Evolutionary conservation across 2,329 filamentous ascomycete species (phyloP).

Genomic region (Colletotrichum euphorbiae): DNA sequence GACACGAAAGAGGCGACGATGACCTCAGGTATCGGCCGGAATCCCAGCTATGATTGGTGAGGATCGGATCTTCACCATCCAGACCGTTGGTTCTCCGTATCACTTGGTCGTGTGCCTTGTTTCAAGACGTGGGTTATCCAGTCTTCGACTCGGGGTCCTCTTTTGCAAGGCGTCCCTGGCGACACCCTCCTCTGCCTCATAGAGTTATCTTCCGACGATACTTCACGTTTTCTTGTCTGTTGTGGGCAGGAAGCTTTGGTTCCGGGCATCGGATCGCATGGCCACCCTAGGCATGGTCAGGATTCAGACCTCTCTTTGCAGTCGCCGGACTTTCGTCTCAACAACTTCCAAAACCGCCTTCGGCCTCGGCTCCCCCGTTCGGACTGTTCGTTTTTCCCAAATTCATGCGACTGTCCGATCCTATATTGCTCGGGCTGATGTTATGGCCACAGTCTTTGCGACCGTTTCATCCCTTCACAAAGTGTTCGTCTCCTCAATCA

Average conservation of each 20-base stretch:
- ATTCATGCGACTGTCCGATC: constrained; percentile 9
- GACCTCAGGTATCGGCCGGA: constrained; percentile 13
- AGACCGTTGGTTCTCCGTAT: constrained; percentile 18
- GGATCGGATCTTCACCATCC: constrained; percentile 18
- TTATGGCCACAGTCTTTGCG: constrained; percentile 22
- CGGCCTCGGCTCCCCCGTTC: not conserved
- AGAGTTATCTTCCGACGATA: constrained; percentile 36
- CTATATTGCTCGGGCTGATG: constrained; percentile 23
- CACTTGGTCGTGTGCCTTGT: constrained; percentile 30
- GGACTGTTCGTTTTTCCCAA: not conserved
- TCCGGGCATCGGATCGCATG: constrained; percentile 23
- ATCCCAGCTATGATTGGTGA: constrained; percentile 14
- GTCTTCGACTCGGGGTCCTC: constrained; percentile 7
- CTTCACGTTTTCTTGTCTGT: constrained; percentile 25
- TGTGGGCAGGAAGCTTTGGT: constrained; percentile 12
- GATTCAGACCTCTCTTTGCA: constrained; percentile 1
- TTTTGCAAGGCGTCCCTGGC: constrained; percentile 17
- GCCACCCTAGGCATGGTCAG: constrained; percentile 9
- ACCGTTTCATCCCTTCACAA: constrained; percentile 32
- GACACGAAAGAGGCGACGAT: constrained; percentile 35
- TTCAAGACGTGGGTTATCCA: constrained; percentile 36
- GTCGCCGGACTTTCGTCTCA: constrained; percentile 25
- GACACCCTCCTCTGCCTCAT: constrained; percentile 22
- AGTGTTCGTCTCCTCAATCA: constrained; percentile 36
- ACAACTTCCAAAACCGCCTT: constrained; percentile 7